Evolutionary conservation across 331 rosid species (phyloP).

Genomic region (Cydonia oblonga): DNA sequence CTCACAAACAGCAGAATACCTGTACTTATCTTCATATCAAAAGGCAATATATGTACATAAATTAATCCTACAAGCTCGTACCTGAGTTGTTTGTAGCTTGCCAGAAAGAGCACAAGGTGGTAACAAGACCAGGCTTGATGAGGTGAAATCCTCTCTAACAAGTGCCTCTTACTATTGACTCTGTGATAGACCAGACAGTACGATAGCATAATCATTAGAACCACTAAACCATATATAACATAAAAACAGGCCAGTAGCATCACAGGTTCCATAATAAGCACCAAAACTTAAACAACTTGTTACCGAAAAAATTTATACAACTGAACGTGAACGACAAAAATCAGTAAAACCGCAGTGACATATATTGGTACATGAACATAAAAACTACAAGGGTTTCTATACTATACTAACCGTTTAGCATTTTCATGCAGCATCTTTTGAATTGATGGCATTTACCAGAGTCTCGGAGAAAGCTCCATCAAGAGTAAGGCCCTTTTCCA

Average conservation of each 20-base stretch:
- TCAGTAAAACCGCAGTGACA: background rate
- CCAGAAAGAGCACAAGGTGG: background rate
- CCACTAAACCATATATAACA: background rate
- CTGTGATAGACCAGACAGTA: background rate
- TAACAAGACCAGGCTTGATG: background rate
- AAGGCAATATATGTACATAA: background rate
- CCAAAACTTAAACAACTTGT: background rate
- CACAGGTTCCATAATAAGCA: background rate
- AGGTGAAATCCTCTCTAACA: background rate
- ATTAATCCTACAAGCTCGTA: background rate
- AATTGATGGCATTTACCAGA: conserved; percentile 50
- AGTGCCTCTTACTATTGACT: background rate
- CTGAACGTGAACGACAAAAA: background rate
- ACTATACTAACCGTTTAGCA: conserved; percentile 21
- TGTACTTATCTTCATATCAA: background rate
- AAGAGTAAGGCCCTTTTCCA: conserved; percentile 90
- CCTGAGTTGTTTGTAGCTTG: conserved; percentile 2
- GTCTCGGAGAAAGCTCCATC: conserved; percentile 46
- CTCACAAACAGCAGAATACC: background rate
- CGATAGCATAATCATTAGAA: background rate
- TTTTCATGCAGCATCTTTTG: conserved; percentile 29
- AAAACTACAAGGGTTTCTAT: background rate
- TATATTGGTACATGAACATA: background rate
- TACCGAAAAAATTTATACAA: too few relatives aligned
- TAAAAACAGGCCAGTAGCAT: background rate